Base-by-base conservation (phyloP, 257 asterid genomes). In the Primulina eburnea region DNA sequence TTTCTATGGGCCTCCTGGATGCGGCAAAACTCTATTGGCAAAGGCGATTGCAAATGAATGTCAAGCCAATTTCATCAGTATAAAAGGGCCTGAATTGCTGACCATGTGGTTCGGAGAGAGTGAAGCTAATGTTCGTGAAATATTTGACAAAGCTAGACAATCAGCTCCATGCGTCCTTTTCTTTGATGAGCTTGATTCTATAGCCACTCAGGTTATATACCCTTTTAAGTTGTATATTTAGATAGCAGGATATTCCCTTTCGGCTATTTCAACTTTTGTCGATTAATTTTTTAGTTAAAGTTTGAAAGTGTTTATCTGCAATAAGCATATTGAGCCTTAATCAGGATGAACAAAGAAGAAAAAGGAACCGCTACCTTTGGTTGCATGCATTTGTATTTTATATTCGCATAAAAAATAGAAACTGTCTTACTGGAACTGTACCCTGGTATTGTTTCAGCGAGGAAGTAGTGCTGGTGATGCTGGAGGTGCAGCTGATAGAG, bases 91-190 rank as follows among this genome's bases (percentile, higher is more conserved):
- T 69, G 90, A 86, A 74, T 73, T 83, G 74, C 90, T 86, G 64
- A 86, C 90, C 60, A 86, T 86, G 90, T 86, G 90, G 90, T 86
- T 86, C 74, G 90, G 90, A 71, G 90, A 86, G 66, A 86, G 91
- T 55, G 91, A 86, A 78, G 91, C 91, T 29, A 86, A 86, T 76
- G 89, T 86, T 33, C 88, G 91, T 59, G 91, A 86, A 74, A 86
- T 86, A 50, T 85, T 85, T 74, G 89, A 85, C 76, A 85, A 85
- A 74, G 89, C 89, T 28, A 82, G 89, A 67, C 84, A 79, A 60
- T 85, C 89, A 56, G 87, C 89, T 43, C 89, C 89, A 2, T 85
- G 89, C 61, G 89, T 85, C 58, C 87, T 85, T 73, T 85, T 85
- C 78, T 85, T 85, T 63, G 89, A 85, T 65, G 89, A 85, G 74